Percentiles rank a stretch among this genome's conserved stretches.
Conservation (phyloP, 169 alveolate genomes). For the Plasmodium vinckei region DNA sequence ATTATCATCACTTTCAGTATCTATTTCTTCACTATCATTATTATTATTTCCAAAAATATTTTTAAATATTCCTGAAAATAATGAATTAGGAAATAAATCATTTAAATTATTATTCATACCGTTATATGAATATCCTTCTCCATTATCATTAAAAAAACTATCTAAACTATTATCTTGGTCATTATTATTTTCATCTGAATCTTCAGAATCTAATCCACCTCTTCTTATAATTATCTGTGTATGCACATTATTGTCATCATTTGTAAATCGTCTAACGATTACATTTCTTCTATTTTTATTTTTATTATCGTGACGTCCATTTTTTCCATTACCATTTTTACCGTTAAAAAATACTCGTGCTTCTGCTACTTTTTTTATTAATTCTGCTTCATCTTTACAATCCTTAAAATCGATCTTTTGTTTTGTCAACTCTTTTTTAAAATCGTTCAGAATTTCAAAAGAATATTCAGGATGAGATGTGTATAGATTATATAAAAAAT, state of each 20-base stretch:
- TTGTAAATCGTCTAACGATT: conserved; percentile 45
- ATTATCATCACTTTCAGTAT: neutral
- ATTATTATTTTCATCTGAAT: conserved; percentile 4
- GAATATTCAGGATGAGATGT: conserved; percentile 62
- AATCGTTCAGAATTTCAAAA: conserved; percentile 65
- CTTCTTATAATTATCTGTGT: conserved; percentile 72
- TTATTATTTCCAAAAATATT: conserved; percentile 46
- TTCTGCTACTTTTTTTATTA: conserved; percentile 47
- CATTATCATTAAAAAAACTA: neutral
- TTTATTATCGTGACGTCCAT: neutral
- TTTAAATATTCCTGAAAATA: conserved; percentile 62
- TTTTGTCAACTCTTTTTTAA: conserved; percentile 29
- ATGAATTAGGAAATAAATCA: conserved; percentile 65
- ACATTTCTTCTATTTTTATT: conserved; percentile 47
- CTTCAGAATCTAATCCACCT: conserved; percentile 2
- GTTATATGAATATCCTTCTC: conserved; percentile 3
- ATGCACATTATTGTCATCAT: conserved; percentile 65
- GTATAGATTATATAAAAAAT: conserved; percentile 9
- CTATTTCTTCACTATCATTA: neutral
- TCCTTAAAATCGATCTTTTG: conserved; percentile 13
- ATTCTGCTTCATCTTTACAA: conserved; percentile 33
- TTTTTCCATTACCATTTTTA: neutral
- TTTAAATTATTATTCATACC: conserved; percentile 11
- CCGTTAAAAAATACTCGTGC: conserved; percentile 10
- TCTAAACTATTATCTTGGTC: conserved; percentile 8